Evolutionary conservation across 2,329 filamentous ascomycete genomes (phyloP), one percentile per base, ranked within the genome.

Genomic region (Lachnellula subtilissima): DNA sequence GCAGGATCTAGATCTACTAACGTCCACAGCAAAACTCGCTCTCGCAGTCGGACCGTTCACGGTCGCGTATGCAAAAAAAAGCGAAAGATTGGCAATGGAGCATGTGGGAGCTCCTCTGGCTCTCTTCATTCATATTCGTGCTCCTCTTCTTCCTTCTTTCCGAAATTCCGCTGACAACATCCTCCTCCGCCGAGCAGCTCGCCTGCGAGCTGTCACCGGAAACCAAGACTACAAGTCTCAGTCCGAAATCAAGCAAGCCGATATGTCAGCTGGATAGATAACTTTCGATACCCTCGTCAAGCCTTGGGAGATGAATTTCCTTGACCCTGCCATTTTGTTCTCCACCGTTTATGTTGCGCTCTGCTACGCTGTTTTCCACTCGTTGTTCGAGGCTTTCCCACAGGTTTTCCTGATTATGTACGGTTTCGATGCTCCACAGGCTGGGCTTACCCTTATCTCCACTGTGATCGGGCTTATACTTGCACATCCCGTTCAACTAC

Each of bases 311-410:
- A 80, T 85, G 61, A 81, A 75, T 14, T 53, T 83, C 64, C 77
- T 80, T 64, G 81, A 85, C 55, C 83, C 83, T 0, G 78, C 82
- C 9, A 76, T 86, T 59, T 67, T 83, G 60, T 85, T 85, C 66
- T 76, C 80, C 1, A 79, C 82, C 62, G 55, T 83, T 42, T 86
- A 85, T 70, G 80, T 77, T 5, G 77, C 76, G 54, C 75, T 85
- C 61, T 77, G 80, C 63, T 86, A 84, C 69, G 78, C 74, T 55
- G 82, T 81, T 66, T 82, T 81, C 74, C 81, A 81, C 65, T 77
- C 76, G 43, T 86, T 77, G 70, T 86, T 86, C 65, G 82, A 86
- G 64, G 78, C 78, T n/a, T 86, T 86, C 69, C 82, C 83, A 9
- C 72, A 84, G 19, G 81, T 86, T 57, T 87, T 83, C 67, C 74